Evolutionary conservation across 2,329 filamentous ascomycete species (phyloP), one percentile per base, ranked within the genome.

Genomic region (Arthroderma uncinatum): DNA sequence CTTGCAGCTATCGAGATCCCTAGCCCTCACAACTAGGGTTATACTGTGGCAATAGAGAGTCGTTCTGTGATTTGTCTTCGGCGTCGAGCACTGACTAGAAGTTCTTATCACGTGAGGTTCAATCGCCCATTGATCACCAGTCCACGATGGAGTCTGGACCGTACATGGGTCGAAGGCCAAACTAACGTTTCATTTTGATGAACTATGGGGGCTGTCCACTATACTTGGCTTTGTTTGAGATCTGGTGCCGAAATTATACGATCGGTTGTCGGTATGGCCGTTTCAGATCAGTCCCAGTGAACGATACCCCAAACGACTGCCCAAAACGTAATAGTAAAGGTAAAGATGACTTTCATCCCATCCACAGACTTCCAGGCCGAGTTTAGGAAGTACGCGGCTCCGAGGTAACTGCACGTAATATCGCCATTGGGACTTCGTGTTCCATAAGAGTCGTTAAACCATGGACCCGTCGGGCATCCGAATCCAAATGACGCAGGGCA

Each of bases 401-500:
- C 83, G 1, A 82, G 78, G 62, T 80, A 85, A 66, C 83, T 86
- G 67, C 83, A 86, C 1, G 75, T 77, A 54, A 77, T 71, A 61
- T 71, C 65, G 1, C 70, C 71, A 53, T 68, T 64, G 8, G 63
- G 58, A 60, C 66, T 67, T 16, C 72, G 67, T 56, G 62, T 66
- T 4, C 79, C 79, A 66, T 83, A 83, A 33, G 78, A 78, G 9
- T 68, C 65, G 62, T 78, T 74, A 54, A 80, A 61, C 50, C 75
- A 77, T 37, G 67, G 67, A 0, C 75, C 75, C 1, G 66, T 64
- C 1, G 93, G 92, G 72, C 93, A 98, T 0, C 69, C 73, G 65
- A 98, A 96, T 0, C 79, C 77, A 64, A 98, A 74, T 0, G 78
- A 72, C 0, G 89, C 79, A 0, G 93, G 92, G 71, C 93, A 98